Evolutionary conservation across 2,329 filamentous ascomycete genomes (phyloP), one percentile per base, ranked within the genome.

Genomic region (Torrubiellomyces zombiae): DNA sequence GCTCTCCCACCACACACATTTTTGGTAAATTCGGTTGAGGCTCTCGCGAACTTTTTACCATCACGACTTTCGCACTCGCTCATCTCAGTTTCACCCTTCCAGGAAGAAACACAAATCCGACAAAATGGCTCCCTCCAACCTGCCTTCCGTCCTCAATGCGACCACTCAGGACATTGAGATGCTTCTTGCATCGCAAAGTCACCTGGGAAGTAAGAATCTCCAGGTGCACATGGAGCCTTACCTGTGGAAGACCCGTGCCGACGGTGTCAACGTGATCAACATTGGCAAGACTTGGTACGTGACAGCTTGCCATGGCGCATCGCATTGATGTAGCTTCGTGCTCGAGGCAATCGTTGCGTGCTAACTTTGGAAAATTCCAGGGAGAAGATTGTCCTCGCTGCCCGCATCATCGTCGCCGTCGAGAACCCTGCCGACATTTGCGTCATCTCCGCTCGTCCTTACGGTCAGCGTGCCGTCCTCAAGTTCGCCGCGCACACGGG

Each of bases 141-240:
- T 94, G 44, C 89, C 89, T 56, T 67, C 85, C 43, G 68, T 78
- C 53, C 93, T 98, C 77, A 89, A 93, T 71, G 81, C 89, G 54
- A 95, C 89, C 51, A 76, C 75, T 55, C 75, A 91, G 68, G 89
- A 98, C 69, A 91, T 98, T 66, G 89, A 98, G 80, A 89, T 85
- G 80, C 82, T 98, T 55, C 79, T 98, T 49, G 79, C 85, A 53
- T 85, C 91, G 51, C 85, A 95, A 67, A 74, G 68, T 64, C 91
- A 98, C 65, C 74, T 95, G 48, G 89, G 89, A 51, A 82, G 77
- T 64, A 95, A 95, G 81, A 98, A 98, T 75, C 61, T 98, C 50
- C 89, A 95, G 73, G 81, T 91, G 56, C 85, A 95, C 71, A 95
- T 94, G 83, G 82, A 92, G 66, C 80, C 83, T 45, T 98, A 98